Base-by-base conservation (phyloP, 2,329 filamentous ascomycete species). In the Coniochaeta hoffmannii region DNA sequence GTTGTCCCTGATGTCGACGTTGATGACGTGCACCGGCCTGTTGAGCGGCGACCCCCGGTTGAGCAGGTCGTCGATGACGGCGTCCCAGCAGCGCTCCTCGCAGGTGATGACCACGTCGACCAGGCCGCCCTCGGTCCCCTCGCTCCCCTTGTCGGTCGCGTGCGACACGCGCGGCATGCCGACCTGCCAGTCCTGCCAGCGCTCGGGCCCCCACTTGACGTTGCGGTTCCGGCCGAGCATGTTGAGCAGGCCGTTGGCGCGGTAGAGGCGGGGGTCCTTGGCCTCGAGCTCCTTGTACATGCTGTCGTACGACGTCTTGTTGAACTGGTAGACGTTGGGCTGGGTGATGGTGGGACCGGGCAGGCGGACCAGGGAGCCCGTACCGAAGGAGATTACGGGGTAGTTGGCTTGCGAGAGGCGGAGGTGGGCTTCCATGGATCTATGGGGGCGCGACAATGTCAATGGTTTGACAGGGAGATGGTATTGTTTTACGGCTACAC, bases 341-440 rank as follows among this genome's bases (percentile, higher is more conserved):
- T 97, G 90, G 7, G 85, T 88, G 60, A 97, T 94, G 32, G 87
- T 88, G 1, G 94, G 93, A 0, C 94, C 94, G 0, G 94, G 94
- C 0, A 99, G 79, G 26, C 94, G 90, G 63, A 99, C 94, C 17
- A 96, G 85, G 17, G 91, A 96, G 55, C 94, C 94, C 0, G 94
- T 99, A 59, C 94, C 94, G 69, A 97, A 99, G 17, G 93, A 97
- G 64, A 97, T 95, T 63, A 96, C 93, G n/a, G 94, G 94, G 66
- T 94, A 97, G 51, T 86, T 76, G 50, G 90, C 89, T 58, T 88
- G 82, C 4, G 94, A 90, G 32, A 99, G 86, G 60, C 90, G 89
- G 28, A 97, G 83, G 71, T 99, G 94, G n/a, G 93, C 93, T 79
- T 97, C 94, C 94, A 99, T 97, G n/a, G 90, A 90, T 71, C 87